These are phyloP conservation scores for Pulveroboletus sp. DNA, from an alignment of 768 basidiomycete genomes.

Conservation along the genomic window DNA sequence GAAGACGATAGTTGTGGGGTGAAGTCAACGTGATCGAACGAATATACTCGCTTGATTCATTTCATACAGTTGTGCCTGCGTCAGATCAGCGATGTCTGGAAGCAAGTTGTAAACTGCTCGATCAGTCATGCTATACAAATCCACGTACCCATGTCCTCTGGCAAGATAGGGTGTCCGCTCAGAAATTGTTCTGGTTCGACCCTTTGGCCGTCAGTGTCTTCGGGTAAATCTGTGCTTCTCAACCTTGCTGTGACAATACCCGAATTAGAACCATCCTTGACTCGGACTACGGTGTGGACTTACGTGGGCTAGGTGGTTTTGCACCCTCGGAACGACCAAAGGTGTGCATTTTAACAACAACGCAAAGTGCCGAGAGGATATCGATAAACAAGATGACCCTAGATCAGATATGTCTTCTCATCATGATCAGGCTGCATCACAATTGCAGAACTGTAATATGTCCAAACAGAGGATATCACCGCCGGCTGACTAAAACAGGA, in stretches of 20 bases:
- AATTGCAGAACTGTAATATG: too few relatives aligned
- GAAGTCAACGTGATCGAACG: background rate
- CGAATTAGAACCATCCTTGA: background rate
- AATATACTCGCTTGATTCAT: constrained; percentile 36
- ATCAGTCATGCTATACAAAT: background rate
- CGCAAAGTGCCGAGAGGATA: background rate
- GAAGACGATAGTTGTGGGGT: background rate
- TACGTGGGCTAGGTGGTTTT: constrained; percentile 27
- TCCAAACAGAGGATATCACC: too few relatives aligned
- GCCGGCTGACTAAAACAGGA: too few relatives aligned
- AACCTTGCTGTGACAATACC: constrained; percentile 17
- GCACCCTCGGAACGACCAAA: background rate
- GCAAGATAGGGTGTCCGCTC: constrained; percentile 28
- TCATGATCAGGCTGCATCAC: too few relatives aligned
- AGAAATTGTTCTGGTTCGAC: constrained; percentile 19
- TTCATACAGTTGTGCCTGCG: constrained; percentile 35
- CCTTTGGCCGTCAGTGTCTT: constrained; percentile 6
- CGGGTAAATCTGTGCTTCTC: constrained; percentile 26
- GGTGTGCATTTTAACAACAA: constrained; percentile 7
- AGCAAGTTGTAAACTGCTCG: background rate
- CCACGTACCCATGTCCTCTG: constrained; percentile 28
- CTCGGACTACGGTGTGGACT: constrained; percentile 1
- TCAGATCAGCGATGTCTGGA: constrained; percentile 33
- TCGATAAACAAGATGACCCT: background rate
- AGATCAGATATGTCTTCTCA: too few relatives aligned